These are phyloP conservation scores for Alternaria arborescens DNA, from an alignment of 2,329 filamentous ascomycete species.

Conservation along the genomic window DNA sequence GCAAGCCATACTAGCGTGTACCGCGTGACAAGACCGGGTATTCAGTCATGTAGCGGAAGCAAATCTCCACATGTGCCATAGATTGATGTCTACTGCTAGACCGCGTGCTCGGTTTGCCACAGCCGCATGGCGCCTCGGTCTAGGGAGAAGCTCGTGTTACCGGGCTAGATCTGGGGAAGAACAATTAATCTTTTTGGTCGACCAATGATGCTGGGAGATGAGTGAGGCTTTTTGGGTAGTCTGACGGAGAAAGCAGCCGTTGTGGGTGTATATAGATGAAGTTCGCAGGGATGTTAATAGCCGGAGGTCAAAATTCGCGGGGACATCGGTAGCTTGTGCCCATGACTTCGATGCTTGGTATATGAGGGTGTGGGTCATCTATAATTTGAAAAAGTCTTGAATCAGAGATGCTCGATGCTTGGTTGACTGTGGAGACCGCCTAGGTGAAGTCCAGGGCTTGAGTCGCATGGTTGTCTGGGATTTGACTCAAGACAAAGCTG, in stretches of 20 bases:
- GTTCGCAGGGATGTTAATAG: slow-evolving; percentile 36
- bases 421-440: slow-evolving; percentile 8
- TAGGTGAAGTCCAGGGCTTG: slow-evolving; percentile 8
- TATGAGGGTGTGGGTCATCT: slow-evolving; percentile 21
- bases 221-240: slow-evolving; percentile 19
- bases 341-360: slow-evolving; percentile 16
- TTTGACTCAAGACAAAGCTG: neutral
- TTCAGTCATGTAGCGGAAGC: slow-evolving; percentile 6
- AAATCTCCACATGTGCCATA: slow-evolving; percentile 6
- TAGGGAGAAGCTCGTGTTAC: slow-evolving; percentile 24
- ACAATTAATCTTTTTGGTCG: slow-evolving; percentile 5
- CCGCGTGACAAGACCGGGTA: slow-evolving; percentile 21
- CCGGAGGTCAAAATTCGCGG: slow-evolving; percentile 27
- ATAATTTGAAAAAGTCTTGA: slow-evolving; percentile 8
- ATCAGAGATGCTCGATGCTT: slow-evolving; percentile 15
- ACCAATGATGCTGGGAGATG: slow-evolving; percentile 1
- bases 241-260: slow-evolving; percentile 30
- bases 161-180: slow-evolving; percentile 9
- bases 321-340: slow-evolving; percentile 27
- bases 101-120: slow-evolving; percentile 14
- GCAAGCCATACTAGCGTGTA: neutral
- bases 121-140: slow-evolving; percentile 20
- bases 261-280: slow-evolving; percentile 32
- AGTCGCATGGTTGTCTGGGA: neutral
- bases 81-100: slow-evolving; percentile 5